These are phyloP conservation scores for Erythrophleum fordii DNA, from an alignment of 306 rosid species.

Conservation along the genomic window DNA sequence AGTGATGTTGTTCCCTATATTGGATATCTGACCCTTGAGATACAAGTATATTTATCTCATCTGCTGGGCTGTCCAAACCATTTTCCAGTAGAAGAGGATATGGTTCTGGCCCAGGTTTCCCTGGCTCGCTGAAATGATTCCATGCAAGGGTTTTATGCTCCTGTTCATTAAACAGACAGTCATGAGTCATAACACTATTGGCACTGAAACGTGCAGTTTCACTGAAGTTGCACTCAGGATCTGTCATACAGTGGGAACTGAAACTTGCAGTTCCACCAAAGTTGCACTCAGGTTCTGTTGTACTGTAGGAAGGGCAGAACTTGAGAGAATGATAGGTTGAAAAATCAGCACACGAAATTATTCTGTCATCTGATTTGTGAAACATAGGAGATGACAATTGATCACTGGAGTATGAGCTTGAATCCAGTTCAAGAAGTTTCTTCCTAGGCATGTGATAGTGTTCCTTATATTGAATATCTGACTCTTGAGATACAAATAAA, in stretches of 20 bases:
- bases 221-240: constrained; percentile 43
- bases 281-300: constrained; percentile 46
- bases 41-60: constrained; percentile 36
- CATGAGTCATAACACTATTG: constrained; percentile 34
- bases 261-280: constrained; percentile 42
- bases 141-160: constrained; percentile 37
- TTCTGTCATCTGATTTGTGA: constrained; percentile 44
- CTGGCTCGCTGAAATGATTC: constrained; percentile 45
- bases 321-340: constrained; percentile 38
- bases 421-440: constrained; percentile 46
- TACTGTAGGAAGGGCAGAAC: constrained; percentile 41
- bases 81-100: constrained; percentile 54
- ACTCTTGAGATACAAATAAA: constrained; percentile 43
- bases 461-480: constrained; percentile 50
- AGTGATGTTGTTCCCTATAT: constrained; percentile 43
- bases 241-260: constrained; percentile 38
- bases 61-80: constrained; percentile 35
- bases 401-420: constrained; percentile 47
- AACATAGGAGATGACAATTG: constrained; percentile 43
- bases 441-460: constrained; percentile 41
- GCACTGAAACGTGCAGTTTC: constrained; percentile 40
- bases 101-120: constrained; percentile 41
- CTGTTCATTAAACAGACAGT: constrained; percentile 44
- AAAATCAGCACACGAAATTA: constrained; percentile 28
- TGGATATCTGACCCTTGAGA: constrained; percentile 36